Conservation (phyloP, 495 filamentous ascomycete species). For the Penicillium maclennaniae region DNA sequence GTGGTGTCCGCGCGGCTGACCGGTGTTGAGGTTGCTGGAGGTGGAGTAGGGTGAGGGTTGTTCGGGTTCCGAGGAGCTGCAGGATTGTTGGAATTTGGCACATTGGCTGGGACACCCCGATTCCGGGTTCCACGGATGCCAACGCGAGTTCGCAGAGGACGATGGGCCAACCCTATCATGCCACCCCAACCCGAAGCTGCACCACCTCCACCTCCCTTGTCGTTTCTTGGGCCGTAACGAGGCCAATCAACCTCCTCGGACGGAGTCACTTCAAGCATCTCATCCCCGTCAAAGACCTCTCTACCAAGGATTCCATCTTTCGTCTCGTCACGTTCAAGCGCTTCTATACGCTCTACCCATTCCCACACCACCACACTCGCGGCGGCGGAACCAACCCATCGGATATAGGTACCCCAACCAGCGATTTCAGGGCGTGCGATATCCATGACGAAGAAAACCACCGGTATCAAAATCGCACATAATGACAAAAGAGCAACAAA, state of each 20-base stretch:
- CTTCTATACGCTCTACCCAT: constrained; percentile 99
- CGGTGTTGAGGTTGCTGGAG: constrained; percentile 62
- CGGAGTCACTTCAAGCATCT: constrained; percentile 79
- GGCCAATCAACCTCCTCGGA: constrained; percentile 56
- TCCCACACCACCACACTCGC: constrained; percentile 99
- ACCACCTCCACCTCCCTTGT: constrained; percentile 36
- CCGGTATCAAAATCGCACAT: constrained; percentile 76
- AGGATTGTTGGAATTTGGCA: constrained; percentile 13
- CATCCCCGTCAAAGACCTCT: constrained; percentile 95
- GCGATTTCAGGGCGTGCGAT: constrained; percentile 82
- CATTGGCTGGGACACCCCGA: constrained; percentile 15
- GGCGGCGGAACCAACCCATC: constrained; percentile 95
- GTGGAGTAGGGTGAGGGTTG: constrained; percentile 55
- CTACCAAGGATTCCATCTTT: constrained; percentile 93
- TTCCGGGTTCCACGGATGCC: constrained; percentile 24
- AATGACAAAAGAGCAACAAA: constrained; percentile 79
- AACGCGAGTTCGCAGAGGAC: constrained; percentile 36
- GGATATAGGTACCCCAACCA: constrained; percentile 94
- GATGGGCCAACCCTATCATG: constrained; percentile 38
- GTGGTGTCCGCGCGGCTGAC: constrained; percentile 74
- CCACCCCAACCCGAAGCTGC: constrained; percentile 45
- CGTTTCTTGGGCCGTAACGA: constrained; percentile 33
- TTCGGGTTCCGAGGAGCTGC: constrained; percentile 18
- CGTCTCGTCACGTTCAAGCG: constrained; percentile 89
- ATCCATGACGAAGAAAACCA: constrained; percentile 94